Evolutionary conservation across 192 early-diverging fungal genomes (phyloP), one percentile per base, ranked within the genome.

Genomic region (Backusella circina): DNA sequence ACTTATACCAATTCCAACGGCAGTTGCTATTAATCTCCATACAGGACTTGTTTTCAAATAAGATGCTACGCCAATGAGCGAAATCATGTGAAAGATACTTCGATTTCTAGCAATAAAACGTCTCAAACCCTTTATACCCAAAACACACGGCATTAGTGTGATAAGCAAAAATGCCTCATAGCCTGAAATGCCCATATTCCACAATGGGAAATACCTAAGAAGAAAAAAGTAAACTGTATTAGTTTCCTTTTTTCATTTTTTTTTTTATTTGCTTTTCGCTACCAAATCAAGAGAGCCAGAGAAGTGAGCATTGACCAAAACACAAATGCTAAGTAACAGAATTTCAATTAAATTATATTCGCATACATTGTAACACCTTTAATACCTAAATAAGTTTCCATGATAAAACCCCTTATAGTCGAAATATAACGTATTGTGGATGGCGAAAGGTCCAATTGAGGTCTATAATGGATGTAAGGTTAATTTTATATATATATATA

Each of bases 181-280:
- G 39, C 93, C 93, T 12, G 92, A 93, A 75, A 94, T 87, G 3
- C 93, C 93, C 93, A 94, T 94, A 82, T 93, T 86, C 90, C 92
- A 94, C 41, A 94, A 82, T 23, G 93, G 93, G 76, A 94, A 94
- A 79, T 94, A 94, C 93, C 93, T 91, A 73, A 90, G 28, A 15
- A 33, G n/a, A 32, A 65, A 13, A 33, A 65, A 65, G 33, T 35
- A 67, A 31, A 13, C 33, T 10, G 23, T n/a, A 33, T 18, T 31
- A 33, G 8, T 21, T 16, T 67, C 16, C 10, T 18, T 2, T 28
- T 65, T 5, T 50, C 18, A 5, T 51, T 51, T 51, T 21, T 51
- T 51, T 9, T 26, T n/a, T 28, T 61, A 61, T 61, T 13, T 6
- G 6, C 18, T 73, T 18, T 30, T 73, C 26, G 18, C 38, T 47